Conservation (phyloP, 345 rosid genomes). For the Salix udensis region DNA sequence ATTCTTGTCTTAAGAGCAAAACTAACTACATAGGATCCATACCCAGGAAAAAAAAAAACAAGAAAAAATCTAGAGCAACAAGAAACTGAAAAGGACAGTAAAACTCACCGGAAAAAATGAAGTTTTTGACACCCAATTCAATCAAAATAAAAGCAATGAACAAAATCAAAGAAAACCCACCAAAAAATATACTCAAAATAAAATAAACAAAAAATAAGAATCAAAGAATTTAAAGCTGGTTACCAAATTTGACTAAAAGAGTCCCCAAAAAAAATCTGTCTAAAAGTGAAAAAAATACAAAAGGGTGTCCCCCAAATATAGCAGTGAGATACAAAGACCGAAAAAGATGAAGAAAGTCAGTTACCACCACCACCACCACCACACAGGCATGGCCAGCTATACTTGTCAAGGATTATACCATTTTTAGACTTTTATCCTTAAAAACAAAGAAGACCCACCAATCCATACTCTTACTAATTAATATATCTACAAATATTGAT, state of each 20-base stretch:
- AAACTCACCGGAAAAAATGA: background rate
- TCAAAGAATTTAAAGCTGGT: background rate
- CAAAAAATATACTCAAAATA: background rate
- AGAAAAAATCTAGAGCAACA: background rate
- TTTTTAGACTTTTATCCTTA: background rate
- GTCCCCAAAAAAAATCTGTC: background rate
- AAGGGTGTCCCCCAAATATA: background rate
- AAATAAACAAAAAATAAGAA: background rate
- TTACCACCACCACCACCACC: conserved; percentile 13
- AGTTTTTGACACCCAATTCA: background rate
- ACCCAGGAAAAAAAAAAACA: background rate
- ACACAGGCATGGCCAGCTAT: background rate
- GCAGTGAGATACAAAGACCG: background rate
- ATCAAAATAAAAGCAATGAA: background rate
- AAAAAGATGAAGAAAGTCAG: conserved; percentile 7
- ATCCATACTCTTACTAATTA: background rate
- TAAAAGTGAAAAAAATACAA: background rate
- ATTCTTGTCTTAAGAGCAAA: background rate
- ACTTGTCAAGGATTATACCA: background rate
- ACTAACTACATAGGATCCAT: background rate
- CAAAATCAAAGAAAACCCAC: background rate
- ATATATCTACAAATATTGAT: background rate
- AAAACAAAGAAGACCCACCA: background rate
- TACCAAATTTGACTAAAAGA: conserved; percentile 1
- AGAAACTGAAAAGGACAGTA: background rate